phyloP scores from a whole-genome alignment of 768 basidiomycete species.

The Phaffia australis region DNA sequence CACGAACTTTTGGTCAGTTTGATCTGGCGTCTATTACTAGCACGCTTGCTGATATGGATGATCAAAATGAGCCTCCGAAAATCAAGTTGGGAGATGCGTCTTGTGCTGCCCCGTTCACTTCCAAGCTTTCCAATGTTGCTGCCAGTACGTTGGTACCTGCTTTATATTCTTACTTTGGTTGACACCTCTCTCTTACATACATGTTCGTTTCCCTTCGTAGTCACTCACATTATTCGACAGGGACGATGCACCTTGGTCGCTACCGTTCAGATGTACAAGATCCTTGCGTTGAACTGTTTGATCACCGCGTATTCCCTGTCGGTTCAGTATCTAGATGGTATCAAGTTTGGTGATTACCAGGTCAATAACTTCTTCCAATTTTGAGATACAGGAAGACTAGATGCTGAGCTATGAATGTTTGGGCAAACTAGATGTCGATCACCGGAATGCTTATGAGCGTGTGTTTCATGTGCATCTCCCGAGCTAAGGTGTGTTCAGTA shows the following conservation, averaged over 20 bases:
- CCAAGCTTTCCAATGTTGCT: conserved; percentile 91
- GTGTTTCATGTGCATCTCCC: conserved; percentile 95
- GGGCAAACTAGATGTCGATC: conserved; percentile 63
- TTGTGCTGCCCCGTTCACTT: conserved; percentile 96
- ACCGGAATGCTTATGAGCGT: conserved; percentile 96
- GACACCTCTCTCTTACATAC: neutral
- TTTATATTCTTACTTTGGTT: neutral
- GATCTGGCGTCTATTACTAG: conserved; percentile 68
- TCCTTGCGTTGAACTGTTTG: conserved; percentile 89
- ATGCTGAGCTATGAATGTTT: neutral
- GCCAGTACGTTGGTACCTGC: conserved; percentile 56
- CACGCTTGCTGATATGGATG: conserved; percentile 83
- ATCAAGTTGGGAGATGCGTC: conserved; percentile 99
- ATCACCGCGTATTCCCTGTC: conserved; percentile 98
- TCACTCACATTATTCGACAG: conserved; percentile 94
- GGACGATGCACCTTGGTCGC: conserved; percentile 97
- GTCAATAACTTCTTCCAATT: neutral
- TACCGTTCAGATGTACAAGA: conserved; percentile 99
- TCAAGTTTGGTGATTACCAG: conserved; percentile 92
- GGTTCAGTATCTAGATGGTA: conserved; percentile 94
- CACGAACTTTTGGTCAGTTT: conserved; percentile 45
- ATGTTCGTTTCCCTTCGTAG: conserved; percentile 40
- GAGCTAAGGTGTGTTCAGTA: conserved; percentile 64
- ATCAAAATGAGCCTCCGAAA: conserved; percentile 82
- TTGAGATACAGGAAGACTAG: neutral